A percentile compares a stretch with the other conserved stretches of the same genome.
Conservation (phyloP, 83 land plant genomes). For the Picea abies region DNA sequence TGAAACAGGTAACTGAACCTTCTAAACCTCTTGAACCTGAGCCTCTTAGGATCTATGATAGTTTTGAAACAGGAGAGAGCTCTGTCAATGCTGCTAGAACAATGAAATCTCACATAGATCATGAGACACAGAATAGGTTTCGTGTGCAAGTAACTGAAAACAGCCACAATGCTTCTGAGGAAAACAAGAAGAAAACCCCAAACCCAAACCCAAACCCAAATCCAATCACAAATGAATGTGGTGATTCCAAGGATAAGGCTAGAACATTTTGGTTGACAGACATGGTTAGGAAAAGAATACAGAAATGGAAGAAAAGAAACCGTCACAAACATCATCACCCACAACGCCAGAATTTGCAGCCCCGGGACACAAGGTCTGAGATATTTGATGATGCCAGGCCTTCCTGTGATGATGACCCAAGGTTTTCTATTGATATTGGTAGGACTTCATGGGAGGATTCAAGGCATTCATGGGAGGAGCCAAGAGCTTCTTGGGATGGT, state of each 20-base stretch:
- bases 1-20: neutral
- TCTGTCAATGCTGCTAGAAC: slow-evolving; percentile 22
- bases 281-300: slow-evolving; percentile 57
- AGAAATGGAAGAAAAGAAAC: slow-evolving; percentile 62
- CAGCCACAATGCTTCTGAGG: neutral
- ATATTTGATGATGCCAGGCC: slow-evolving; percentile 49
- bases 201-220: neutral
- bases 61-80: slow-evolving; percentile 16
- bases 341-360: neutral
- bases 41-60: slow-evolving; percentile 3
- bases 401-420: slow-evolving; percentile 65
- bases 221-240: slow-evolving; percentile 21
- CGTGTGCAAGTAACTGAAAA: slow-evolving; percentile 7
- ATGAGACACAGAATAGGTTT: slow-evolving; percentile 45
- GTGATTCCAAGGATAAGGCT: slow-evolving; percentile 54
- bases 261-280: slow-evolving; percentile 68
- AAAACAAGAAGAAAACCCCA: neutral
- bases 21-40: neutral
- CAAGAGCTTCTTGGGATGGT: slow-evolving; percentile 73
- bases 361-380: slow-evolving; percentile 48
- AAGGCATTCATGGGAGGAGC: slow-evolving; percentile 63
- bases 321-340: slow-evolving; percentile 37
- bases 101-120: slow-evolving; percentile 71
- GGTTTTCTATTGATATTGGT: slow-evolving; percentile 59
- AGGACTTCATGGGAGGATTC: slow-evolving; percentile 61